phyloP scores from a whole-genome alignment of 768 basidiomycete species.

The Calocybe cyanea region DNA sequence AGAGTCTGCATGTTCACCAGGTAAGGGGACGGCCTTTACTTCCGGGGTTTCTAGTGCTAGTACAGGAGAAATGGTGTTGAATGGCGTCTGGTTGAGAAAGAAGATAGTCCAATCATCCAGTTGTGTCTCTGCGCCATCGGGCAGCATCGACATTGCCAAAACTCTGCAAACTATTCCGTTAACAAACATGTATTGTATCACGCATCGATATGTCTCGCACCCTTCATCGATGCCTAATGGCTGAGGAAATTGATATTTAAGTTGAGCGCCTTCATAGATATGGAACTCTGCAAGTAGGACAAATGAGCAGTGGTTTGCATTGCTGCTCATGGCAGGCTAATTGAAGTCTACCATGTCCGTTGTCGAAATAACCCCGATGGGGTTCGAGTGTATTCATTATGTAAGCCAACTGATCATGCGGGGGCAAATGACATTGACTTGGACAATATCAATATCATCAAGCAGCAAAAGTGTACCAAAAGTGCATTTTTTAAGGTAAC shows the following conservation, averaged over 20 bases:
- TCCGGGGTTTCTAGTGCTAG: conserved; percentile 65
- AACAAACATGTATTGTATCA: conserved; percentile 5
- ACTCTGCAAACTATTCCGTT: conserved; percentile 45
- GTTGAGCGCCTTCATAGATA: conserved; percentile 89
- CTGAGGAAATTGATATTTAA: conserved; percentile 95
- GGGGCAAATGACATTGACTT: too few species aligned
- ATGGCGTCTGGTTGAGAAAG: conserved; percentile 92
- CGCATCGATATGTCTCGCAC: conserved; percentile 39
- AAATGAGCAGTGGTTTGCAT: conserved; percentile 82
- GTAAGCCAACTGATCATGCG: conserved; percentile 3
- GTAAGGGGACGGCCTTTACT: conserved; percentile 29
- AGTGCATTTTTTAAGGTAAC: too few species aligned
- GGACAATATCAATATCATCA: too few species aligned
- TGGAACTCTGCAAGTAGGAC: conserved; percentile 98
- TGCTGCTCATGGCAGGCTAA: conserved; percentile 44
- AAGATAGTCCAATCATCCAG: conserved; percentile 98
- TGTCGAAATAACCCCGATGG: conserved; percentile 1
- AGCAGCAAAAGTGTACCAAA: too few species aligned
- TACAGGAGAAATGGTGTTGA: conserved; percentile 82
- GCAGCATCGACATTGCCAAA: conserved; percentile 96
- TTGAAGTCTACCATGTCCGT: neutral
- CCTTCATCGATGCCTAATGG: conserved; percentile 93
- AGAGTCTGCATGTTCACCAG: conserved; percentile 29
- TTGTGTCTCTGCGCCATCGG: conserved; percentile 95
- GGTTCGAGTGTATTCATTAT: conserved; percentile 3